phyloP scores from a whole-genome alignment of 768 basidiomycete genomes.

The Cystobasidium ongulense region DNA sequence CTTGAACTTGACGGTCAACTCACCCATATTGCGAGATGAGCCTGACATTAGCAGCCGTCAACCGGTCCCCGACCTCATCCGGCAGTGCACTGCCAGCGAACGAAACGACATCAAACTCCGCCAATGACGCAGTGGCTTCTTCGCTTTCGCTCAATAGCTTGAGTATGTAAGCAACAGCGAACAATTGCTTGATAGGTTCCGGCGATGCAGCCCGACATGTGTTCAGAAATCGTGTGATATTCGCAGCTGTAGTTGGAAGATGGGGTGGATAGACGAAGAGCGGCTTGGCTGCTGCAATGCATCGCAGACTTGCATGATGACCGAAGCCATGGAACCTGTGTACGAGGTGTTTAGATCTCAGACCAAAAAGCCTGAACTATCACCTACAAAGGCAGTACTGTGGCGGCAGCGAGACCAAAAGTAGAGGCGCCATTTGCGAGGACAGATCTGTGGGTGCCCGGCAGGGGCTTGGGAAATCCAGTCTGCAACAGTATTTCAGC shows the following conservation, averaged over 20 bases:
- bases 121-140: not conserved
- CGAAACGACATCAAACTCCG: not conserved
- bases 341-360: not conserved
- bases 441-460: not conserved
- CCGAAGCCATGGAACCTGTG: not conserved
- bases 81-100: conserved; percentile 2
- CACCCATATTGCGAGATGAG: conserved; percentile 7
- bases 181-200: not conserved
- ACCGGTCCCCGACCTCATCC: not conserved
- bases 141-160: not conserved
- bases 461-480: not conserved
- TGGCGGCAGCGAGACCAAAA: not conserved
- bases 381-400: not conserved
- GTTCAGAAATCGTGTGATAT: not conserved
- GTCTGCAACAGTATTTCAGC: not conserved
- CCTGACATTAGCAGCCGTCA: not conserved
- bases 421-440: not conserved
- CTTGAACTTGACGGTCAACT: not conserved
- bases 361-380: not conserved
- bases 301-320: not conserved
- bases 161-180: conserved; percentile 1
- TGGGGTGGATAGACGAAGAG: conserved; percentile 7
- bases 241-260: not conserved
- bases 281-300: not conserved
- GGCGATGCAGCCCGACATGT: not conserved